Evolutionary conservation across 1,284 basidiomycete species (phyloP), one percentile per base, ranked within the genome.

Genomic region (Cryptococcus deneoformans): DNA sequence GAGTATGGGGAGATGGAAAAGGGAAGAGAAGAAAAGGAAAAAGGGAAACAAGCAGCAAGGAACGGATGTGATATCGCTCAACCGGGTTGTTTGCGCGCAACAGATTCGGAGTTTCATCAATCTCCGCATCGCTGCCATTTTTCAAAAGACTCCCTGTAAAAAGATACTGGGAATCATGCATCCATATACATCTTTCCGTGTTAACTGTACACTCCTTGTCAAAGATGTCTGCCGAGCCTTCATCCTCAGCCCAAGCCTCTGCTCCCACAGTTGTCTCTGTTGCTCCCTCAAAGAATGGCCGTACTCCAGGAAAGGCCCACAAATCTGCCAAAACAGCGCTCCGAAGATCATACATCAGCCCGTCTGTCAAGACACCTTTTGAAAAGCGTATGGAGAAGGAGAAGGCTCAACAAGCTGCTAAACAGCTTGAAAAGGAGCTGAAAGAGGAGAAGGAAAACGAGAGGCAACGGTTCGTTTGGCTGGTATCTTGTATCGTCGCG

Each of bases 391-490:
- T 59, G 60, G 76, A 76, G 64, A 60, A 65, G 58, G 69, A 77
- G 36, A 67, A 65, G 59, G 67, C 65, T 53, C 51, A 58, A 29
- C 65, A 70, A 45, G 70, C 75, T 5, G 58, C 71, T 50, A 77
- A 75, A 62, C 67, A 65, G n/a, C 52, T 77, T 12, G 77, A 79
- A 66, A 60, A 54, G 60, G 69, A 76, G 57, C 65, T 79, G 70
- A 76, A 75, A 63, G 77, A 77, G 35, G 77, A 79, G 60, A 71
- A 68, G 50, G 59, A 66, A 59, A 69, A 65, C 6, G 75, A 72
- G 56, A 61, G 62, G 46, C 72, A 76, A 54, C 58, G 71, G 75
- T 76, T 59, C 56, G 76, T 76, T 9, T 50, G 16, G 37, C 0
- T 6, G 4, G 0, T 10, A 8, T 3, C 9, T 24, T 7, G 8